Evolutionary conservation across 2,329 filamentous ascomycete genomes (phyloP).

Genomic region (Aureobasidium sp.): DNA sequence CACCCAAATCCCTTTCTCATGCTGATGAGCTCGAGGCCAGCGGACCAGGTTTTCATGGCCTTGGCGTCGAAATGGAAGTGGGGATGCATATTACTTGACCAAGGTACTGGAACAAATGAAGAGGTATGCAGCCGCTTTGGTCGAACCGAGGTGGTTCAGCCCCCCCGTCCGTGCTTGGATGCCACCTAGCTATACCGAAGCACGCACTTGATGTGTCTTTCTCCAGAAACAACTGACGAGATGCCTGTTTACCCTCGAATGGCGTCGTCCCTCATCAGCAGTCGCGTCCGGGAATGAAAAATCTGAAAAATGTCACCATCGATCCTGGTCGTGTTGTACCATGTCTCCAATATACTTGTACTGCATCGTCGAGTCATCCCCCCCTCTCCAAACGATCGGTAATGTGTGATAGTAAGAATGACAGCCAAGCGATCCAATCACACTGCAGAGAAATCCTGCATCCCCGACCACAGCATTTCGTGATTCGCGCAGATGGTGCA

Average conservation of each 20-base stretch:
- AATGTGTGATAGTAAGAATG: conserved; percentile 7
- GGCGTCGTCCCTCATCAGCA: neutral
- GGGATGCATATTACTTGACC: conserved; percentile 7
- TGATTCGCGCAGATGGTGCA: conserved; percentile 11
- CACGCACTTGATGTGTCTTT: neutral
- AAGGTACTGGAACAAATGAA: conserved; percentile 7
- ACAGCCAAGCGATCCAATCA: conserved; percentile 1
- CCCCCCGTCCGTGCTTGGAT: conserved; percentile 1
- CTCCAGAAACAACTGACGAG: neutral
- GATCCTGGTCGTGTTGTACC: conserved; percentile 6
- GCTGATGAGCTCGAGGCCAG: conserved; percentile 6
- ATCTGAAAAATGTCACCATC: neutral
- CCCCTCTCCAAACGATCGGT: conserved; percentile 2
- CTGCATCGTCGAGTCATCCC: conserved; percentile 9
- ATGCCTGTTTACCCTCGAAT: neutral
- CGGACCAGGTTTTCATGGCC: conserved; percentile 6
- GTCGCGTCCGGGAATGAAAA: neutral
- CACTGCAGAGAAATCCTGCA: conserved; percentile 4
- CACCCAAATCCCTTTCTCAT: neutral
- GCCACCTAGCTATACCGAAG: neutral
- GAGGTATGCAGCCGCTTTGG: conserved; percentile 9
- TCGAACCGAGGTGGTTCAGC: conserved; percentile 9
- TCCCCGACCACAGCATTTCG: neutral
- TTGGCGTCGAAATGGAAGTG: conserved; percentile 6
- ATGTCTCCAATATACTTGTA: conserved; percentile 2